Base-by-base conservation (phyloP, 805 yeast species). In the Tetrapisispora namnaoensis region DNA sequence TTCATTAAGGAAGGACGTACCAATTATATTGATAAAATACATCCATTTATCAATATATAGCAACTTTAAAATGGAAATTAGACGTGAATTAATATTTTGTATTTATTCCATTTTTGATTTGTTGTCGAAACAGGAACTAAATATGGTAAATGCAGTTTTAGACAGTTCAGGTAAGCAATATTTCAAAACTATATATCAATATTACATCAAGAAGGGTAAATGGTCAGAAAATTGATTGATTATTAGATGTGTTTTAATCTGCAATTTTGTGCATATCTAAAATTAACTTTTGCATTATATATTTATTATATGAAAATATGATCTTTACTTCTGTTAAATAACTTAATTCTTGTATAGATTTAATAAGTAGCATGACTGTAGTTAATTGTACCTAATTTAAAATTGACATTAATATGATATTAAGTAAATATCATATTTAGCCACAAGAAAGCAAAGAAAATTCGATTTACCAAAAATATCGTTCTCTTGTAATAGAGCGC, bases 131-230 rank as follows among this genome's bases (percentile, higher is more conserved):
- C 72, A 73, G 37, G 96, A 89, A 55, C 66, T 89, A 47, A 75
- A 72, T 46, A 62, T 79, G 34, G 74, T 83, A 20, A 85, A 78
- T 58, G 72, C 80, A 3, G 74, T 82, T 7, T 66, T 89, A 56
- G 96, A 91, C 55, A 61, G 69, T 21, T 77, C 85, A 37, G 84
- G 93, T 4, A 77, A 86, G 55, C 72, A 80, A 1, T 79, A 82
- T 56, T 83, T 81, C 71, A 80, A 75, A 58, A 70, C 77, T 0
- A 59, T 90, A 38, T 87, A 85, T 57, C 77, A 78, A 8, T 86
- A 83, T 53, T 91, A 87, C 68, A 79, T 77, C 61, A 80, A 75
- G 59, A 74, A 73, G 51, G 96, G 95, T 44, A 86, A 84, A 64
- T 90, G 96, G 96, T 78, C 69, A 50, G 87, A 79, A 52, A 75